These are phyloP conservation scores for Fusarium avenaceum DNA, from an alignment of 2,329 filamentous ascomycete genomes.

Conservation along the genomic window DNA sequence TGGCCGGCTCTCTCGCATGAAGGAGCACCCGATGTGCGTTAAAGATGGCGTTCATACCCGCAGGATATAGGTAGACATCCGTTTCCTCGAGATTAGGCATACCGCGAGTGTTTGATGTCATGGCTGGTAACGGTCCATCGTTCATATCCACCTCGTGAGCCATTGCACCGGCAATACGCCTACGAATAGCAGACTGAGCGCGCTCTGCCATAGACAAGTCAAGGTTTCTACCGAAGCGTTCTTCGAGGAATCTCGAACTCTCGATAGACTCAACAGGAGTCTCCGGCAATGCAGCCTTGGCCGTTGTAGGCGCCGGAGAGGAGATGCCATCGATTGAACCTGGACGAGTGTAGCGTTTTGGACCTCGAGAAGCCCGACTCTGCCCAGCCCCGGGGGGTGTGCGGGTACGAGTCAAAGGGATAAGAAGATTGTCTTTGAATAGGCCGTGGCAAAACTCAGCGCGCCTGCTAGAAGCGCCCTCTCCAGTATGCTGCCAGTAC, in stretches of 20 bases:
- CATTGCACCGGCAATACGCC: constrained; percentile 89
- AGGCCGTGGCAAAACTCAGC: constrained; percentile 89
- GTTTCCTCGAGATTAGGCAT: constrained; percentile 79
- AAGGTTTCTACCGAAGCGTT: constrained; percentile 93
- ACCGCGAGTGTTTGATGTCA: constrained; percentile 64
- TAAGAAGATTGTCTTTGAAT: constrained; percentile 75
- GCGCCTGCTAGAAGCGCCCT: constrained; percentile 90
- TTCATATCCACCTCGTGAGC: constrained; percentile 74
- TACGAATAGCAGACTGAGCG: constrained; percentile 86
- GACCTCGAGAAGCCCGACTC: constrained; percentile 72
- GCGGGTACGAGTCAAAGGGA: constrained; percentile 49
- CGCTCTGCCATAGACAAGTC: constrained; percentile 82
- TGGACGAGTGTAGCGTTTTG: constrained; percentile 80
- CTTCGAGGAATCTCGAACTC: constrained; percentile 86
- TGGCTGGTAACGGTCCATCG: constrained; percentile 42
- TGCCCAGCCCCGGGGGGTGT: constrained; percentile 44
- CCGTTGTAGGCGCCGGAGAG: constrained; percentile 20
- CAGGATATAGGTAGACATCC: constrained; percentile 90
- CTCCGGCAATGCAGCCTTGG: constrained; percentile 37
- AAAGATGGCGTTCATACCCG: constrained; percentile 96
- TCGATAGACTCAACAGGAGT: constrained; percentile 67
- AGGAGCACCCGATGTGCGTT: constrained; percentile 84
- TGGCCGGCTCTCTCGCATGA: constrained; percentile 70
- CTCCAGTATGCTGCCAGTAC: constrained; percentile 97
- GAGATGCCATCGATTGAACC: constrained; percentile 54